A percentile compares a stretch with the other conserved stretches of the same genome.
Evolutionary conservation across 768 basidiomycete genomes (phyloP).

Genomic region (Coprinellus aureogranulatus): DNA sequence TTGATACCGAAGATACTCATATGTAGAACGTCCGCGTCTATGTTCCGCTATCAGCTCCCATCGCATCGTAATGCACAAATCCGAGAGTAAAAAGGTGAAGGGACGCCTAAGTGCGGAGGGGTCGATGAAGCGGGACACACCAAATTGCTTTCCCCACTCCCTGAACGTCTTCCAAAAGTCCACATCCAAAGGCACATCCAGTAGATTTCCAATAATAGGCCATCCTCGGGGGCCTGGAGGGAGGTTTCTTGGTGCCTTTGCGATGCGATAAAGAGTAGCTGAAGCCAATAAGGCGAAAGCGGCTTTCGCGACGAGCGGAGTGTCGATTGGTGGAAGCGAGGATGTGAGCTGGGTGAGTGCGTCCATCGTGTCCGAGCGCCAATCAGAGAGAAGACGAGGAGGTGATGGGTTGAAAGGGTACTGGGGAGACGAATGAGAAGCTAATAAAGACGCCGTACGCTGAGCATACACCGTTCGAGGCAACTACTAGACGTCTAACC

Average conservation of each 20-base stretch:
- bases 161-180: slow-evolving; percentile 27
- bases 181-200: slow-evolving; percentile 24
- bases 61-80: neutral
- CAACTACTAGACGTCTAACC: too few relatives aligned
- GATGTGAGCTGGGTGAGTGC: too few relatives aligned
- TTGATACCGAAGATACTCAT: slow-evolving; percentile 34
- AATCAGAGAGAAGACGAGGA: too few relatives aligned
- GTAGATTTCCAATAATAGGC: slow-evolving; percentile 36
- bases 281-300: neutral
- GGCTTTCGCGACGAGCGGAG: neutral
- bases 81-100: neutral
- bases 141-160: slow-evolving; percentile 31
- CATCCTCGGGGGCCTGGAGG: slow-evolving; percentile 39
- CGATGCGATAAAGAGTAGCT: neutral
- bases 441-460: too few relatives aligned
- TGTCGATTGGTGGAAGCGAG: too few relatives aligned
- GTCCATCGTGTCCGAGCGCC: too few relatives aligned
- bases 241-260: slow-evolving; percentile 6
- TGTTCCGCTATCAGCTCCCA: neutral
- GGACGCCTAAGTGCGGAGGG: too few relatives aligned
- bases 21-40: slow-evolving; percentile 33
- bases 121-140: slow-evolving; percentile 21
- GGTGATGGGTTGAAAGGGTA: too few relatives aligned
- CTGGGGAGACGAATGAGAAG: too few relatives aligned
- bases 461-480: too few relatives aligned